Base-by-base conservation (phyloP, 2,329 filamentous ascomycete genomes). In the Huntiella decipiens region DNA sequence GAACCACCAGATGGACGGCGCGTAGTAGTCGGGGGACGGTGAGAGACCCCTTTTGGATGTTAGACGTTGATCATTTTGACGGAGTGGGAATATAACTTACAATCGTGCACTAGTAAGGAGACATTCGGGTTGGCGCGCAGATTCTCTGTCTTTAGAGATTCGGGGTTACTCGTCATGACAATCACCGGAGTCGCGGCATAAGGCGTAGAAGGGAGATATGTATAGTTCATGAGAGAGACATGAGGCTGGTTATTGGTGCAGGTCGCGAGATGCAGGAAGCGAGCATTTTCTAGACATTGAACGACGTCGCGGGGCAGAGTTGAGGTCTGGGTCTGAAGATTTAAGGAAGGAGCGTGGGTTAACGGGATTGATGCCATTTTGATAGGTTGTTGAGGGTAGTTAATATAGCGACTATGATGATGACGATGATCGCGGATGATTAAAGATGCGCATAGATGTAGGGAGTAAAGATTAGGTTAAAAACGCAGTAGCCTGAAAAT, bases 191-290 rank as follows among this genome's bases (percentile, higher is more conserved):
- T 63, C 44, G 70, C 58, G 35, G 74, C 71, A 61, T 77, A 80
- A 35, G 77, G 78, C 12, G 82, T 83, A 4, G 71, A 77, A 35
- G 86, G 81, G 16, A 98, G 80, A 64, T 95, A 96, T 57, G 91
- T 96, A 67, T 96, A 96, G 68, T 93, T 95, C 91, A 98, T 98
- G 53, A 98, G 76, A 34, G 86, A 92, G 53, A 96, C 84, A 60
- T 96, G 85, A 7, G 91, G 91, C 52, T 77, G 69, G 56, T 91
- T 81, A 54, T 81, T 71, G 54, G 77, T 77, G 61, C 82, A 92
- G 47, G 91, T 98, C 55, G 91, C 87, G 45, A 98, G 80, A 63
- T 98, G 91, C 54, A 98, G 84, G 65, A 95, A 98, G 55, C 88
- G 80, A 43, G 88, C 85, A 65, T 95, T 96, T 59, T 93, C 79